Evolutionary conservation across 208 protist species (phyloP), one percentile per base, ranked within the genome.

Genomic region (Trypanosoma platydactyli): DNA sequence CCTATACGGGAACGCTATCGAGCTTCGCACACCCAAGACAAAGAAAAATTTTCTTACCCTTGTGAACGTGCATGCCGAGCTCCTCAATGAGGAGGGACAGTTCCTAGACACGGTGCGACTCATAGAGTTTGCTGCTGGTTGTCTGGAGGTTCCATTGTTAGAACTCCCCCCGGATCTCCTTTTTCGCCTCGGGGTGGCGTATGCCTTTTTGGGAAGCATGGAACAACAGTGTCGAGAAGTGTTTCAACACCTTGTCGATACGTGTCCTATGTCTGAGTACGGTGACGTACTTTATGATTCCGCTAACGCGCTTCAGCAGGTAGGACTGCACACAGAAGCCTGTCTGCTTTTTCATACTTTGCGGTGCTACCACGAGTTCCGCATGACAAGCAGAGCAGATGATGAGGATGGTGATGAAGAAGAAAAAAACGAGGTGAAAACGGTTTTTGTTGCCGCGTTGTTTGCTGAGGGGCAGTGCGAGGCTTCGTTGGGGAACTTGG

Each of bases 1-100:
- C 1, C 42, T 91, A 7, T 91, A 94, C 59, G 82, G 83, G 41
- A 76, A 86, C 40, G 42, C 51, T 12, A 72, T 94, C 12, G 68
- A 78, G 41, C 73, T 94, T 38, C 33, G 42, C 16, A 86, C 76
- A 18, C 41, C 68, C 7, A 61, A 71, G 27, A 71, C 72, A 29
- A 86, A 85, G 57, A 77, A 76, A 35, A 88, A 90, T 66, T 94
- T 96, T 64, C 75, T 96, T 30, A 96, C 83, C 9, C 74, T 96
- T 49, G 61, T 96, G 48, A 96, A 96, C 71, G 88, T 96, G 3
- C 86, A 94, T 55, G 73, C 88, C 12, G 91, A 96, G 74, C 78
- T 96, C 30, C 71, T 94, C 18, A 94, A 91, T 70, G 87, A 96
- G 68, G 77, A 82, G 49, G 87, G 88, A 41, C 84, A 83, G 42